Evolutionary conservation across 75 land plant species (phyloP).

Genomic region (Selaginella moellendorffii): DNA sequence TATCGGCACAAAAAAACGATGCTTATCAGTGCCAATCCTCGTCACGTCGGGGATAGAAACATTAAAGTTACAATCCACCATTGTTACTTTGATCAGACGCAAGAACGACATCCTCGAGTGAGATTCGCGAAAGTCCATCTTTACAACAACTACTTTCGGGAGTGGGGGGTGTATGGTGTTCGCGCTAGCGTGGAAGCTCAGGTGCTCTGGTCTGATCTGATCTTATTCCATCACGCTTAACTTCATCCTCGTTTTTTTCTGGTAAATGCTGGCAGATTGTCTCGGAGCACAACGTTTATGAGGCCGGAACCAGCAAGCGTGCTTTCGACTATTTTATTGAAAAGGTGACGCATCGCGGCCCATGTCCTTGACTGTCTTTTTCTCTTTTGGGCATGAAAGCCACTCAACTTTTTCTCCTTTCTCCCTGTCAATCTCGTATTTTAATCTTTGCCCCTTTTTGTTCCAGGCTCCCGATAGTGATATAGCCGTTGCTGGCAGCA

Average conservation of each 20-base stretch:
- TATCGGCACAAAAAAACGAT: slow-evolving; percentile 71
- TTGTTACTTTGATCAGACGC: slow-evolving; percentile 92
- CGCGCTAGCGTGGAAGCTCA: slow-evolving; percentile 97
- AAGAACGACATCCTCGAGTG: slow-evolving; percentile 94
- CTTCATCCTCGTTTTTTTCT: too few species aligned
- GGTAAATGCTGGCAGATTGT: slow-evolving; percentile 58
- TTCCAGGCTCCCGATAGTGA: slow-evolving; percentile 81
- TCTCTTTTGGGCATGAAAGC: too few species aligned
- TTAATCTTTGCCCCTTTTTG: too few species aligned
- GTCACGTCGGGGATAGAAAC: slow-evolving; percentile 55
- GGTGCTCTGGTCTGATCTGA: too few species aligned
- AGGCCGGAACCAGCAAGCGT: slow-evolving; percentile 71
- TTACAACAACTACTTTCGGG: slow-evolving; percentile 90
- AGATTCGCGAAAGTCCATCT: slow-evolving; percentile 91
- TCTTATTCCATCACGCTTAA: too few species aligned
- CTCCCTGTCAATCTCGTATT: too few species aligned
- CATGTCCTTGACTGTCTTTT: too few species aligned
- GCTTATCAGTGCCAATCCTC: slow-evolving; percentile 80
- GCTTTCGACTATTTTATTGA: slow-evolving; percentile 66
- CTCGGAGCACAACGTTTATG: slow-evolving; percentile 88
- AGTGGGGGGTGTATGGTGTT: slow-evolving; percentile 95
- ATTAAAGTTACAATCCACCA: slow-evolving; percentile 90
- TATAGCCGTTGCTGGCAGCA: slow-evolving; percentile 28
- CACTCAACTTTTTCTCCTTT: too few species aligned
- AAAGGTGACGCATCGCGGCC: too few species aligned